Base-by-base conservation (phyloP, 441 rosid species). In the Metrosideros polymorpha region DNA sequence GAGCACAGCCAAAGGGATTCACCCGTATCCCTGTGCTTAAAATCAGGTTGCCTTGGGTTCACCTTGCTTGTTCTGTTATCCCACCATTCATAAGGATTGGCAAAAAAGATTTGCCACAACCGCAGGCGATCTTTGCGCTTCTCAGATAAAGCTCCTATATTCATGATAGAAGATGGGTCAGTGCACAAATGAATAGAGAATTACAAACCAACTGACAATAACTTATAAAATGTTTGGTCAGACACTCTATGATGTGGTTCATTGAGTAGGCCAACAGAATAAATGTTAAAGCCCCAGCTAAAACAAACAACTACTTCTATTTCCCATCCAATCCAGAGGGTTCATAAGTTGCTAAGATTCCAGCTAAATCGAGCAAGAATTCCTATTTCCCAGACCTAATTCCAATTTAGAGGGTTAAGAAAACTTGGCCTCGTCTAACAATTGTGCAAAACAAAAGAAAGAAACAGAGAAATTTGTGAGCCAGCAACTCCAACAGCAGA, bases 21-120 rank as follows among this genome's bases (percentile, higher is more conserved):
- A 51, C 90, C 90, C 32, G 98, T 96, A 87, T 87, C 89, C 89
- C 94, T 95, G 90, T 96, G 96, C 88, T 86, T 93, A 85, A 97
- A 96, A 91, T 97, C 98, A 6, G 98, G 98, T n/a, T 54, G 82
- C 54, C 76, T 77, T 17, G 93, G 88, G 83, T 88, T 84, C 82
- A 17, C 90, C 94, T 96, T 97, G 6, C 35, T 53, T 59, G 87
- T 89, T 87, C 99, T 93, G 84, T 91, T 93, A 89, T 97, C 98
- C 95, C 97, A 95, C 98, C 99, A 96, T 82, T 94, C 98, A n/a
- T 83, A 85, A 27, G 97, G 98, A 85, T 87, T 94, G 85, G 91
- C 84, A 87, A 96, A 97, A 87, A 93, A 93, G 82, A 93, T 89
- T 86, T 97, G 94, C 99, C 99, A 97, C 90, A 95, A 88, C 88